Percentiles rank a stretch among this genome's conserved stretches.
These are phyloP conservation scores for Rhodotorula graminis DNA, from an alignment of 768 basidiomycete genomes.

Conservation along the genomic window DNA sequence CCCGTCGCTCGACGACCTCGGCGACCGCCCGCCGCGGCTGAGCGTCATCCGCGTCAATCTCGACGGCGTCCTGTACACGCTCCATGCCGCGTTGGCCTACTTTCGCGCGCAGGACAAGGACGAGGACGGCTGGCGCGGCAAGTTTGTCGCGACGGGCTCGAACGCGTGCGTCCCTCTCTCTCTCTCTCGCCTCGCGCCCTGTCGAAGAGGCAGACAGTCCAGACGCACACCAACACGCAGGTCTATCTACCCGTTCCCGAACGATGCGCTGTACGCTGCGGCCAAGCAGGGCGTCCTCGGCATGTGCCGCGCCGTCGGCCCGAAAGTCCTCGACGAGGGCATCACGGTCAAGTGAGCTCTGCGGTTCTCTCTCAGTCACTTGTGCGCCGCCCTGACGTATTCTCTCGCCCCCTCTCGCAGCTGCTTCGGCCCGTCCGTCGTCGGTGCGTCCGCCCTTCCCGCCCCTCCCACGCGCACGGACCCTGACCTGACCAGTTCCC, in stretches of 20 bases:
- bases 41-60: conserved; percentile 31
- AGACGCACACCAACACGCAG: neutral
- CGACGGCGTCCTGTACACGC: conserved; percentile 27
- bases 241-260: conserved; percentile 36
- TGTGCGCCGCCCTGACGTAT: neutral
- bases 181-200: neutral
- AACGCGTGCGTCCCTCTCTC: conserved; percentile 25
- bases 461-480: neutral
- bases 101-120: conserved; percentile 31
- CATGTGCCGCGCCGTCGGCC: conserved; percentile 13
- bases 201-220: too few relatives aligned
- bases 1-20: conserved; percentile 18
- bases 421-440: neutral
- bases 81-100: conserved; percentile 28
- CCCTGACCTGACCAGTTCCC: neutral
- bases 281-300: conserved; percentile 30
- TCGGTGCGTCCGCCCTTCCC: neutral
- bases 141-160: conserved; percentile 34
- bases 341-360: conserved; percentile 35
- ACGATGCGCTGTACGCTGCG: conserved; percentile 24
- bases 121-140: conserved; percentile 29
- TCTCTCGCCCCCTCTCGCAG: neutral
- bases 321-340: conserved; percentile 28
- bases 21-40: conserved; percentile 10
- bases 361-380: neutral